Evolutionary conservation across 768 basidiomycete genomes (phyloP).

Genomic region (Tricholoma sp.): DNA sequence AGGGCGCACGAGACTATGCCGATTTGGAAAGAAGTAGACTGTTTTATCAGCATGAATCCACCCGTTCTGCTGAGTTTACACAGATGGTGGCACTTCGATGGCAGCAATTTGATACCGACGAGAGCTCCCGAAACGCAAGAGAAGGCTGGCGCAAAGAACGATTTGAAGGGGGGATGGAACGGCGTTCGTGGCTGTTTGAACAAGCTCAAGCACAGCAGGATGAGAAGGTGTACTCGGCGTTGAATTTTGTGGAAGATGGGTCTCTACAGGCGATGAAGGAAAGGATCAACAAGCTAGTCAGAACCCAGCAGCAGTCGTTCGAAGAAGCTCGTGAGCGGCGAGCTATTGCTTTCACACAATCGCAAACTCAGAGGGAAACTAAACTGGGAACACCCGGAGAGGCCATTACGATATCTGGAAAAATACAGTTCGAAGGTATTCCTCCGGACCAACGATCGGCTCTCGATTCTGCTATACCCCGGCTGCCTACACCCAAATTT

Average conservation of each 20-base stretch:
- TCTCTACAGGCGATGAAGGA: neutral
- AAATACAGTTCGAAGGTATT: neutral
- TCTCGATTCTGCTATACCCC: neutral
- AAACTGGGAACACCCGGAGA: neutral
- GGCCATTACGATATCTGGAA: neutral
- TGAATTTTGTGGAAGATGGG: neutral
- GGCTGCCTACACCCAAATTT: too few species aligned
- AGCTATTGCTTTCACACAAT: neutral
- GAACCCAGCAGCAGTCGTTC: neutral
- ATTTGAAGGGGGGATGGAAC: neutral
- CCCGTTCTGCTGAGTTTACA: neutral
- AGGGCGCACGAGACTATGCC: neutral
- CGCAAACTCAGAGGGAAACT: neutral
- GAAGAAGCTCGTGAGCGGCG: neutral
- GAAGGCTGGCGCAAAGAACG: neutral
- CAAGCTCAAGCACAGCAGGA: neutral
- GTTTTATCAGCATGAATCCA: neutral
- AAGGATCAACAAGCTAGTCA: neutral
- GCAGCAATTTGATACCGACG: neutral
- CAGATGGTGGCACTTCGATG: neutral
- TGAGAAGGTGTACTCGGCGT: neutral
- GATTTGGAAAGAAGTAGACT: neutral
- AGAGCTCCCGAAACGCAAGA: neutral
- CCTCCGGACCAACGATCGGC: neutral
- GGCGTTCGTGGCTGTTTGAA: neutral